Evolutionary conservation across 2,329 filamentous ascomycete species (phyloP).

Genomic region (Elsinoe ampelina): DNA sequence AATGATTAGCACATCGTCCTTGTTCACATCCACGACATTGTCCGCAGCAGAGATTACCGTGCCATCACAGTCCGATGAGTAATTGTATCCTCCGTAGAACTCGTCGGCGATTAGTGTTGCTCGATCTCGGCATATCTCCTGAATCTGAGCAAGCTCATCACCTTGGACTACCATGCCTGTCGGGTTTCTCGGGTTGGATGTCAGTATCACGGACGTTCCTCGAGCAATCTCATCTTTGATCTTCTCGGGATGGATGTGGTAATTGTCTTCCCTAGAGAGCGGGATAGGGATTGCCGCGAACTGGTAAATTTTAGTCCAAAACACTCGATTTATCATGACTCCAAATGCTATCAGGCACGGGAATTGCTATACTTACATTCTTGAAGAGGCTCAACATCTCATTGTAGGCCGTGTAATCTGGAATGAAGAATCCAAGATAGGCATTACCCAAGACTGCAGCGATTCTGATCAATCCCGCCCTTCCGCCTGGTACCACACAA

Average conservation of each 20-base stretch:
- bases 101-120: conserved; percentile 92
- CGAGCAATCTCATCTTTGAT: conserved; percentile 56
- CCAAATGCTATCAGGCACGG: background rate
- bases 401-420: conserved; percentile 87
- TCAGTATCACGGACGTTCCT: conserved; percentile 64
- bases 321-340: no score
- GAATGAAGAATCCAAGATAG: conserved; percentile 65
- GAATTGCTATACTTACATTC: conserved; percentile 48
- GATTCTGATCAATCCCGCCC: conserved; percentile 87
- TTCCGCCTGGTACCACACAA: conserved; percentile 86
- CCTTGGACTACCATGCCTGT: conserved; percentile 81
- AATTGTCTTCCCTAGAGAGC: conserved; percentile 73
- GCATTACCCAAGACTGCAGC: conserved; percentile 88
- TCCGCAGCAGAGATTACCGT: conserved; percentile 79
- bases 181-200: conserved; percentile 90
- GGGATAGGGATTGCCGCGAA: conserved; percentile 83
- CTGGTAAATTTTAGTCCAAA: conserved; percentile 31
- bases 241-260: conserved; percentile 88
- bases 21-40: conserved; percentile 81
- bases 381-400: conserved; percentile 95
- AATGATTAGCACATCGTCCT: conserved; percentile 78
- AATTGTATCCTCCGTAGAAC: conserved; percentile 92
- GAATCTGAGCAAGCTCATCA: conserved; percentile 78
- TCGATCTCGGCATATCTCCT: conserved; percentile 82
- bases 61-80: conserved; percentile 84